Base-by-base conservation (phyloP, 345 rosid species). In the Citrus mangshanensis region DNA sequence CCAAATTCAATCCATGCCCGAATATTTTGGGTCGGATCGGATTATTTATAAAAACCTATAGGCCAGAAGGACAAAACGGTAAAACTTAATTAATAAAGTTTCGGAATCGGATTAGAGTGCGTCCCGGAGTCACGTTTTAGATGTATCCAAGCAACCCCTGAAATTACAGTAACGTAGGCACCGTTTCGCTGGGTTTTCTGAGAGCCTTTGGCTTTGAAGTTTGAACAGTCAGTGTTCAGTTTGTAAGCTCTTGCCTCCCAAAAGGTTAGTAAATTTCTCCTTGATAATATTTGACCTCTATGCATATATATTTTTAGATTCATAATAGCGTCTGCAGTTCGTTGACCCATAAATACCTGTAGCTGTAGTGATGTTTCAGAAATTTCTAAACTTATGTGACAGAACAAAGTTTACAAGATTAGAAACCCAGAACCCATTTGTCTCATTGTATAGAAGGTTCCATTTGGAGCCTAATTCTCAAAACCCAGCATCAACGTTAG, bases 401-500 rank as follows among this genome's bases (percentile, higher is more conserved):
- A 28, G 71, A 34, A 34, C 66, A 56, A 28, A 51, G 34, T 67
- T 72, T 6, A 63, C 61, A 68, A 73, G 64, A 55, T 35, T 46
- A 9, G 82, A 72, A 78, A 22, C 59, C 71, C 75, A 16, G 56
- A 83, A 61, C 81, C 72, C 84, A 1, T 58, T 67, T 79, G 40
- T 81, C 38, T 49, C 21, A 3, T 64, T 79, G 24, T 38, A 6
- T 80, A 82, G 84, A 72, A 54, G 24, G 30, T 69, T n/a, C 32
- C 83, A 83, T 77, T 73, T 59, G 58, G 78, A 55, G 35, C 24
- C 82, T 35, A 74, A 80, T 64, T 70, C 85, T 12, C 34, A 77
- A 66, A 81, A 83, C 85, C 77, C 70, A 30, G 77, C 81, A 37
- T 79, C 89, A 28, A 55, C 56, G 61, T 77, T 65, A 81, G 55